Evolutionary conservation across 352 stramenopile species (phyloP), one percentile per base, ranked within the genome.

Genomic region (Phytophthora hibernalis): DNA sequence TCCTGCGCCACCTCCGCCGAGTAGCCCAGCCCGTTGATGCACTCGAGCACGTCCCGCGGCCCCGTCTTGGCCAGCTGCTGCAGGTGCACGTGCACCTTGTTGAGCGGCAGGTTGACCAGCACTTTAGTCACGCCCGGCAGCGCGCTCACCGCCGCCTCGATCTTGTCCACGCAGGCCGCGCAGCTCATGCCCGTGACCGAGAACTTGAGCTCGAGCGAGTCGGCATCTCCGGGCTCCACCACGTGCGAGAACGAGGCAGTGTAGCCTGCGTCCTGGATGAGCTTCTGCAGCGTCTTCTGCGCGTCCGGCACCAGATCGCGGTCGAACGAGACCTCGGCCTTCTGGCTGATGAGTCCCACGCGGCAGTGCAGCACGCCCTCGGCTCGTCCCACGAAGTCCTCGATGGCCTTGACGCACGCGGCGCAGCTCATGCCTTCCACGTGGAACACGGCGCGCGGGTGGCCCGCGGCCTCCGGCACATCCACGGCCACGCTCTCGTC

Each of bases 361-460:
- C 87, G 86, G 43, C 83, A 93, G 54, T 94, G 76, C 20, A 93
- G 33, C 31, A 96, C 87, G 24, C 88, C 88, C 11, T 73, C 59
- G 38, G 71, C 61, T 47, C 89, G 83, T 54, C 70, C 75, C 53
- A 96, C 33, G 24, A 89, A 76, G 57, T 95, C 85, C 77, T 96
- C 86, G 42, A 96, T 95, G 54, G 83, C 82, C 70, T 96, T 96
- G 53, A 95, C 88, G 59, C 88, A 96, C 9, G 88, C 88, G 2
- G 88, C 88, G 58, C 86, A 96, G 64, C 85, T 95, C 88, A 95
- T 95, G 50, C 88, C 88, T 79, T 93, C 77, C 13, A 95, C 85
- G 28, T 84, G 83, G 73, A 95, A 93, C 54, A 93, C 88, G 15
- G 87, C 86, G 35, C 85, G 83, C 38, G 88, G 87, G 59, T 95